phyloP scores from a whole-genome alignment of 164 flowering plant species.

The Tetracentron sinense region DNA sequence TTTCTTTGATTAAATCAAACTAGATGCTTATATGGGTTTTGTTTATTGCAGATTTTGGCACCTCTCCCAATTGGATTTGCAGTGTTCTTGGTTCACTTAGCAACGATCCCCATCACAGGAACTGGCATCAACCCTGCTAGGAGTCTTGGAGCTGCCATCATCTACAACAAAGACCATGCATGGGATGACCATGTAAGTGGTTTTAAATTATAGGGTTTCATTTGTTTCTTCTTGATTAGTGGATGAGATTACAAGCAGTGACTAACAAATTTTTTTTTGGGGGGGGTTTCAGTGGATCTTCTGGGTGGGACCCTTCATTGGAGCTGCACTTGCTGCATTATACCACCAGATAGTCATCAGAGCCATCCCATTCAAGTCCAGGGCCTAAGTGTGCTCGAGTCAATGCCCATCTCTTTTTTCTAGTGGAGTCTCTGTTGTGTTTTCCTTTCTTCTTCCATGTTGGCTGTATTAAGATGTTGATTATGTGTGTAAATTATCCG shows the following conservation, averaged over 20 bases:
- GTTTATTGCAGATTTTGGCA: slow-evolving; percentile 51
- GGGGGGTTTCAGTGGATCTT: slow-evolving; percentile 67
- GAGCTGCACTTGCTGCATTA: slow-evolving; percentile 68
- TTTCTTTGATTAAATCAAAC: background rate
- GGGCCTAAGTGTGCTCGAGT: slow-evolving; percentile 16
- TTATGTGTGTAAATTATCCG: slow-evolving; percentile 32
- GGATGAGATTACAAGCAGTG: background rate
- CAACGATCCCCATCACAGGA: slow-evolving; percentile 74
- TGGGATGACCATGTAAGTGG: slow-evolving; percentile 61
- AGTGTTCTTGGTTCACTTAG: slow-evolving; percentile 68
- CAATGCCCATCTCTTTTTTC: background rate
- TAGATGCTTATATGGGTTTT: background rate
- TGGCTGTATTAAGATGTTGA: background rate
- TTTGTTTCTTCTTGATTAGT: background rate
- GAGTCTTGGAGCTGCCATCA: slow-evolving; percentile 71
- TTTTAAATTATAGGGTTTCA: background rate
- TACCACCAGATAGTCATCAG: slow-evolving; percentile 66
- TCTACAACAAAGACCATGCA: slow-evolving; percentile 50
- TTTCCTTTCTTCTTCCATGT: slow-evolving; percentile 3
- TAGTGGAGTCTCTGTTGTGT: background rate
- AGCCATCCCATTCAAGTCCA: slow-evolving; percentile 70
- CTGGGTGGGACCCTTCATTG: slow-evolving; percentile 80
- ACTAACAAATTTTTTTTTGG: background rate
- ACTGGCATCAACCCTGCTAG: slow-evolving; percentile 76
- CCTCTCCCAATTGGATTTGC: slow-evolving; percentile 78